Base-by-base conservation (phyloP, 129 eudicot species). In the Heracleum sosnowskyi region DNA sequence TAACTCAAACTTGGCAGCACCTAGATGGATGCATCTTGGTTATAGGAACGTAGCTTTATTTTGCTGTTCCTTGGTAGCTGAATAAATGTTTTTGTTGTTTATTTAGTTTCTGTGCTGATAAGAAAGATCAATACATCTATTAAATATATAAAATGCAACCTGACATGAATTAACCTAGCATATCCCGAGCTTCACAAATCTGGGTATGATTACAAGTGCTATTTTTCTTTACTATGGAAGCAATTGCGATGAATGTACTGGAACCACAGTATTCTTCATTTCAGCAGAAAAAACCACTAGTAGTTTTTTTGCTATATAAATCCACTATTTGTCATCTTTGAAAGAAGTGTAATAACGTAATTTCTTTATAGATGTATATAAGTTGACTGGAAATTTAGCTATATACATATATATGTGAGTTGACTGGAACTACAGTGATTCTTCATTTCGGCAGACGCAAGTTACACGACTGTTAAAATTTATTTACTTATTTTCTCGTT, bases 21-120 rank as follows among this genome's bases (percentile, higher is more conserved):
- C 68, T 60, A n/a, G 68, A 60, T 60, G 72, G 72, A 28, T 66
- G 40, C 72, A 66, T 33, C 40, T 66, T 66, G 72, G 20, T 66
- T 33, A 33, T 29, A 31, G 39, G 24, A 64, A 64, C 39, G 33
- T 64, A 64, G 71, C 18, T 63, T 63, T 16, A 28, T 3, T n/a
- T 28, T 63, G 34, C 69, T 29, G 24, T 64, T 64, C 22, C 0
- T 64, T 0, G 37, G 20, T 64, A 18, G 22, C 37, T 64, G 31
- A 57, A 57, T 12, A 33, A 29, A 24, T 66, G 39, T 4, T 66
- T 64, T 64, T 12, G 18, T 33, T 66, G 72, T 66, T 66, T 33
- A 28, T 66, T 11, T 66, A 28, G 4, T 66, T 11, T 33, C 39
- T 3, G 10, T 1, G 72, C 24, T 66, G 39, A 13, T 31, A 10